Conservation (phyloP, 108 stramenopile species). For the Cylindrotheca fusiformis region DNA sequence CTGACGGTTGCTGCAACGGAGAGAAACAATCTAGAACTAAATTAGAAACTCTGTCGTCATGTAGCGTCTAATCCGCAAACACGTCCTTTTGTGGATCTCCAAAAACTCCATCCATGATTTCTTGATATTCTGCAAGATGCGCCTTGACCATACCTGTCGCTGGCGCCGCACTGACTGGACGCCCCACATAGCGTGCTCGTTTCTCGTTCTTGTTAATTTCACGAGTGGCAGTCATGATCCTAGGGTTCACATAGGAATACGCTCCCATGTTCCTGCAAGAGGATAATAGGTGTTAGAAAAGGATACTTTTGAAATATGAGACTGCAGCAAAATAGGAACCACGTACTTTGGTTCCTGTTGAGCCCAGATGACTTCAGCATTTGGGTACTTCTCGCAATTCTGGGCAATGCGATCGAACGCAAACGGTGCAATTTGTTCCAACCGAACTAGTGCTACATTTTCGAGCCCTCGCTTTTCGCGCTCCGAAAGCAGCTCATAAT, state of each 20-base stretch:
- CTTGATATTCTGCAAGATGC: slow-evolving; percentile 82
- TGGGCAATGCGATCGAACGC: slow-evolving; percentile 94
- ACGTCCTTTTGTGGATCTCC: too few species aligned
- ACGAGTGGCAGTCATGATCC: slow-evolving; percentile 95
- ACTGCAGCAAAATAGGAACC: background rate
- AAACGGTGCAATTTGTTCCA: slow-evolving; percentile 99
- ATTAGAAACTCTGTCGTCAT: too few species aligned
- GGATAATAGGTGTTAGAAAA: slow-evolving; percentile 7
- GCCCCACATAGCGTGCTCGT: slow-evolving; percentile 91
- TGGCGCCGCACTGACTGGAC: slow-evolving; percentile 91
- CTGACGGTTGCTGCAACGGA: too few species aligned
- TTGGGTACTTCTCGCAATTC: slow-evolving; percentile 69
- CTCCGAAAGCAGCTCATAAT: slow-evolving; percentile 95
- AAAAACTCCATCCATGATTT: slow-evolving; percentile 86
- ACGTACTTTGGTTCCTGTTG: slow-evolving; percentile 93
- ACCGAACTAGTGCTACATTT: slow-evolving; percentile 93
- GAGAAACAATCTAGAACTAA: too few species aligned
- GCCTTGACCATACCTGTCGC: slow-evolving; percentile 94
- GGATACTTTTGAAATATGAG: background rate
- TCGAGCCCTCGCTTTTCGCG: slow-evolving; percentile 73
- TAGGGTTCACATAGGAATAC: slow-evolving; percentile 85
- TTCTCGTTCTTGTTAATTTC: slow-evolving; percentile 90
- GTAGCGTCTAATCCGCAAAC: too few species aligned
- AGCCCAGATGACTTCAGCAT: slow-evolving; percentile 95
- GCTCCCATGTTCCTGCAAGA: slow-evolving; percentile 96